Percentiles rank a stretch among this genome's conserved stretches.
Evolutionary conservation across 1,284 basidiomycete genomes (phyloP).

Genomic region (Ceratobasidium sp.): DNA sequence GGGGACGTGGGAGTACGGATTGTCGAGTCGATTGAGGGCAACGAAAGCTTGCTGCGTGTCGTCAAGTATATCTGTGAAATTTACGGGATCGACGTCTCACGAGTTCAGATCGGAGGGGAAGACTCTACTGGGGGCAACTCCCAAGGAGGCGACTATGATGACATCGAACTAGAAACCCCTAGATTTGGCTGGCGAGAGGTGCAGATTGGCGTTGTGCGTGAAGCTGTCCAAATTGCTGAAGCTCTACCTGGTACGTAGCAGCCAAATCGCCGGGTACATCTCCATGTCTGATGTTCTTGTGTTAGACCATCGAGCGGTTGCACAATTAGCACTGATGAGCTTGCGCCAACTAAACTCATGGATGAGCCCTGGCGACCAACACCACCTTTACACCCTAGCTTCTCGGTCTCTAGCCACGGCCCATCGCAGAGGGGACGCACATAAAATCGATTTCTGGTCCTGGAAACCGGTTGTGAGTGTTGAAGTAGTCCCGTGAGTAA

Average conservation of each 20-base stretch:
- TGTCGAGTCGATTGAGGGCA: constrained; percentile 77
- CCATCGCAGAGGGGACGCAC: constrained; percentile 75
- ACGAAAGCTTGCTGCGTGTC: constrained; percentile 75
- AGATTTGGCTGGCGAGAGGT: constrained; percentile 90
- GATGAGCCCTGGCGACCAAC: constrained; percentile 75
- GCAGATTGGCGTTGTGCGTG: constrained; percentile 88
- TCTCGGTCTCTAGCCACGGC: constrained; percentile 72
- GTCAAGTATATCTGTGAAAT: constrained; percentile 76
- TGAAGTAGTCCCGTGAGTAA: constrained; percentile 72
- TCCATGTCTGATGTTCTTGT: constrained; percentile 42
- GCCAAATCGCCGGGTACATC: not conserved
- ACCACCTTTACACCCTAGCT: constrained; percentile 76
- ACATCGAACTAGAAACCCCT: constrained; percentile 47
- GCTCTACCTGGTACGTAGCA: constrained; percentile 77
- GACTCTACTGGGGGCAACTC: constrained; percentile 43
- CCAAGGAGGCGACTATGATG: constrained; percentile 42
- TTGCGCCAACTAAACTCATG: constrained; percentile 72
- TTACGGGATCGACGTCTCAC: constrained; percentile 79
- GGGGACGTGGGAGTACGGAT: constrained; percentile 71
- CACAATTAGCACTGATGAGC: constrained; percentile 79
- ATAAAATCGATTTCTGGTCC: constrained; percentile 82
- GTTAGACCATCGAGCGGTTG: constrained; percentile 75
- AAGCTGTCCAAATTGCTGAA: constrained; percentile 89
- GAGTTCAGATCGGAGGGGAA: constrained; percentile 54
- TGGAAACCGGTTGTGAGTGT: constrained; percentile 80